phyloP scores from a whole-genome alignment of 2,329 filamentous ascomycete species.

The Tolypocladium sp. region DNA sequence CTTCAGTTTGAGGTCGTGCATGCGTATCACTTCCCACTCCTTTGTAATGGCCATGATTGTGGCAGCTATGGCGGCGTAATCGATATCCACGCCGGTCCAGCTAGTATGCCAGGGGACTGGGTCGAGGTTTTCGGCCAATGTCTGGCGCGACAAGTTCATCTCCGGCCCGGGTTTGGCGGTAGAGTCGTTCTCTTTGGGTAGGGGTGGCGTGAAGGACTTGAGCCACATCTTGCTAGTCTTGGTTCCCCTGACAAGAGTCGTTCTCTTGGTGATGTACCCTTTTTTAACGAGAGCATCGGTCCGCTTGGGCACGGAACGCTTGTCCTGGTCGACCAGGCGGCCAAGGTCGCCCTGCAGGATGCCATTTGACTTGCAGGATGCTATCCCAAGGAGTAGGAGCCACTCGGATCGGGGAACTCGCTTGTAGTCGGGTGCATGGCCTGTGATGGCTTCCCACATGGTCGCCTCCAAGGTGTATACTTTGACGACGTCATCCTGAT shows the following conservation, averaged over 20 bases:
- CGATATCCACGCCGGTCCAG: slow-evolving; percentile 50
- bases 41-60: slow-evolving; percentile 48
- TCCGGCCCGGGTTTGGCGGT: slow-evolving; percentile 16
- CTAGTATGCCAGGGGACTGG: slow-evolving; percentile 45
- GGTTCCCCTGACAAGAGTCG: slow-evolving; percentile 46
- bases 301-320: slow-evolving; percentile 52
- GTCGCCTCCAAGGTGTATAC: slow-evolving; percentile 44
- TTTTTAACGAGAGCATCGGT: slow-evolving; percentile 51
- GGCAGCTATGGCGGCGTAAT: slow-evolving; percentile 47
- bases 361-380: slow-evolving; percentile 41
- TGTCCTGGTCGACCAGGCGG: slow-evolving; percentile 50
- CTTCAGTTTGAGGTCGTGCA: slow-evolving; percentile 49
- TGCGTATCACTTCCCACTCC: slow-evolving; percentile 48
- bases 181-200: slow-evolving; percentile 23
- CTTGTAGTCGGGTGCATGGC: slow-evolving; percentile 50
- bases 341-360: slow-evolving; percentile 54
- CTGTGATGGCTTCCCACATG: slow-evolving; percentile 51
- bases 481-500: slow-evolving; percentile 4
- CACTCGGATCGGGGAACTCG: slow-evolving; percentile 50
- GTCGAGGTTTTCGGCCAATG: slow-evolving; percentile 35
- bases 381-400: slow-evolving; percentile 48
- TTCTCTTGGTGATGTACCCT: slow-evolving; percentile 53
- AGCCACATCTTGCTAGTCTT: slow-evolving; percentile 58
- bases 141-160: slow-evolving; percentile 28
- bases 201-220: slow-evolving; percentile 40